Base-by-base conservation (phyloP, 2,329 filamentous ascomycete genomes). In the Blastomyces parvus region DNA sequence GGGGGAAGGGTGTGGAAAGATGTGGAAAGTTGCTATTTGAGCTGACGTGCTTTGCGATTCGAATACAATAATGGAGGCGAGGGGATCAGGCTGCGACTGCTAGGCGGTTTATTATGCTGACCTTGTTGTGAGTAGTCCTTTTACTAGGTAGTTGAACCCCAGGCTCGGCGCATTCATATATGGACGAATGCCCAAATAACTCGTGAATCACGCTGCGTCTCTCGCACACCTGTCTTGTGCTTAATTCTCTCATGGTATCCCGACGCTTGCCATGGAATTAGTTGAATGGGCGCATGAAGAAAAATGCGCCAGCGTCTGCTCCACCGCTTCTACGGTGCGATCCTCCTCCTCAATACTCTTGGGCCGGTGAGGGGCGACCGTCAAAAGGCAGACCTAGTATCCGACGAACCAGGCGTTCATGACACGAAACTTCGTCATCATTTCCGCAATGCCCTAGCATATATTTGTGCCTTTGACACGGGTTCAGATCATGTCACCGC, bases 401-500 rank as follows among this genome's bases (percentile, higher is more conserved):
- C 58, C 11, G 42, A 59, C 25, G 40, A 59, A 33, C 27, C n/a
- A 14, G n/a, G 33, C 3, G 2, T 48, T 36, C 58, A 48, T 17
- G 17, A 59, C 19, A 59, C 25, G 7, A 59, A 48, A 48, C 58
- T 59, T 14, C 58, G 58, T 9, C 58, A 27, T 1, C 56, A 59
- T 59, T 59, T 59, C 38, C 44, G 38, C 38, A 59, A 59, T 25
- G 56, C 56, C 11, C 38, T 59, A 4, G 56, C 56, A 8, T 59
- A 59, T 7, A 27, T 59, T 8, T 59, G 56, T 27, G 56, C 56
- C 36, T 59, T 46, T 44, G 56, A 59, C 22, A 59, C 56, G 0
- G 56, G 56, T 40, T 59, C 56, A 30, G 56, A 59, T 19, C 13
- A n/a, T 19, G 56, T 59, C 56, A 59, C 56, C 19, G 56, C 56